Base-by-base conservation (phyloP, 2,329 filamentous ascomycete species). In the Epichloe elymi region DNA sequence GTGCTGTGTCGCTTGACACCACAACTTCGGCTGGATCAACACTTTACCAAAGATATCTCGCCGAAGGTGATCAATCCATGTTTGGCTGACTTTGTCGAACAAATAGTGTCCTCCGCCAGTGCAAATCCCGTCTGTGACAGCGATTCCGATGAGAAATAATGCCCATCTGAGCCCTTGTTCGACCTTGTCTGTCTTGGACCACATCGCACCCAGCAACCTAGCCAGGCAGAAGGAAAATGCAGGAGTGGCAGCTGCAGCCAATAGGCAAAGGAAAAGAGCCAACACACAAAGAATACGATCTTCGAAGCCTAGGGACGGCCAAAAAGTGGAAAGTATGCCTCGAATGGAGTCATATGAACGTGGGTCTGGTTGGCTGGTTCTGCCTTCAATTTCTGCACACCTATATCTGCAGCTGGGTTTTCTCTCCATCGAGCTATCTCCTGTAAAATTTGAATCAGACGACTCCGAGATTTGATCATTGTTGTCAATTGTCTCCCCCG, bases 201-300 rank as follows among this genome's bases (percentile, higher is more conserved):
- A 87, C 62, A 93, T 88, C 0, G 82, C 82, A 2, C 72, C 68
- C 0, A 95, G 74, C 0, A 96, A 74, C 51, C 83, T 79, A 0
- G 88, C 79, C 48, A 95, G 82, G 8, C 85, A 72, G 62, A 78
- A 88, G 0, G 88, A 84, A 59, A 96, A 96, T 0, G 79, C 70
- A 0, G 89, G 86, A 0, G 84, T 86, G 26, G 78, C 74, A 3
- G 74, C 78, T 3, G 86, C 83, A 45, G 86, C 81, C 0, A 83
- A 58, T 1, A 85, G 59, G 33, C 83, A 80, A 43, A 76, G 73
- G 0, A 77, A n/a, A 10, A 88, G 66, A 1, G 82, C 87, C 2
- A 77, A 50, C 0, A 83, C 30, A 1, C 94, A 67, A 12, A 78
- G 63, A 0, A 76, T 2, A 1, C 76, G 78, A 12, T 82, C 72